These are phyloP conservation scores for Myriosclerotinia duriaeana DNA, from an alignment of 2,329 filamentous ascomycete genomes.

Conservation along the genomic window DNA sequence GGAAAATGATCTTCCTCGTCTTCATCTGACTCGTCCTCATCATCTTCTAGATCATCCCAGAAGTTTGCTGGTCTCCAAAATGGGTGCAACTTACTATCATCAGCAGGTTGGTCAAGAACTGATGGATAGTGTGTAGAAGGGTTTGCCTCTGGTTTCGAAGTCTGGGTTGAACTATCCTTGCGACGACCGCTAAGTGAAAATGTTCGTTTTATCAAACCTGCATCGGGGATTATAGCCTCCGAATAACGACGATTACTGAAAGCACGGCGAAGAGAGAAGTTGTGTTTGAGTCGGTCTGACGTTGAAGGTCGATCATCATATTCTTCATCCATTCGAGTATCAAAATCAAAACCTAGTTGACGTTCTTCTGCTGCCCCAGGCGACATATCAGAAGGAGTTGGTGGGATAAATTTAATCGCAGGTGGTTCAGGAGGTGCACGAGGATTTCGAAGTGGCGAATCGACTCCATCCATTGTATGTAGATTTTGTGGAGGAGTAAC, in stretches of 20 bases:
- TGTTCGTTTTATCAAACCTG: slow-evolving; percentile 53
- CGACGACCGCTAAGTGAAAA: slow-evolving; percentile 36
- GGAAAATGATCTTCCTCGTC: slow-evolving; percentile 44
- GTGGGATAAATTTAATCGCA: slow-evolving; percentile 61
- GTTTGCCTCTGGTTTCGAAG: slow-evolving; percentile 34
- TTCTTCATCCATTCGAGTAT: slow-evolving; percentile 12
- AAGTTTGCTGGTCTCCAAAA: slow-evolving; percentile 59
- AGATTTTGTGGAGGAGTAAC: slow-evolving; percentile 53
- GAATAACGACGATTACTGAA: slow-evolving; percentile 52
- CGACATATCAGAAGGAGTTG: slow-evolving; percentile 60
- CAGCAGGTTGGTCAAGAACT: slow-evolving; percentile 49
- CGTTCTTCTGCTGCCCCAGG: slow-evolving; percentile 54
- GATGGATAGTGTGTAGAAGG: slow-evolving; percentile 44
- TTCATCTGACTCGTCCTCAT: slow-evolving; percentile 40
- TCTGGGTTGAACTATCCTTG: slow-evolving; percentile 35
- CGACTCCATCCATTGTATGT: slow-evolving; percentile 53
- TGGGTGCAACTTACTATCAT: slow-evolving; percentile 58
- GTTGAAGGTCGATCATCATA: slow-evolving; percentile 42
- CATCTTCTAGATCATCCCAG: slow-evolving; percentile 44
- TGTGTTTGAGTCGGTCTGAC: slow-evolving; percentile 47
- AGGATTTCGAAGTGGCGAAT: slow-evolving; percentile 63
- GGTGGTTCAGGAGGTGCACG: slow-evolving; percentile 58
- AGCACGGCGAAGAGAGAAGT: slow-evolving; percentile 53
- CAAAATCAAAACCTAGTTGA: slow-evolving; percentile 52
- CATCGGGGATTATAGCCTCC: slow-evolving; percentile 49